A percentile compares a stretch with the other conserved stretches of the same genome.
phyloP scores from a whole-genome alignment of 805 yeast genomes.

The Starmerella floricola region DNA sequence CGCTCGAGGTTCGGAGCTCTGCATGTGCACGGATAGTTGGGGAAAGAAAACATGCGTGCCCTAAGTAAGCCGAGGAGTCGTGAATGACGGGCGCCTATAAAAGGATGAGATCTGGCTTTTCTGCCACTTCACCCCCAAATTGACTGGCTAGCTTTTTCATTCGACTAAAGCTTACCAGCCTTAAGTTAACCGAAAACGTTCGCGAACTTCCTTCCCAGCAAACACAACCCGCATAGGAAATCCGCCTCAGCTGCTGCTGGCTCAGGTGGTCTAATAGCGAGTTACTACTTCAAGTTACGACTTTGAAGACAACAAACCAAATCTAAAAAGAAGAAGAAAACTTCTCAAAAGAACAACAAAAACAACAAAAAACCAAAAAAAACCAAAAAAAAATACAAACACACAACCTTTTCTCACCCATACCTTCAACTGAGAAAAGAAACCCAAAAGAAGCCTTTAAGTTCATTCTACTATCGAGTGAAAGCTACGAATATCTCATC shows the following conservation, averaged over 20 bases:
- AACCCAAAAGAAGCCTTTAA: constrained; percentile 9
- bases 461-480: constrained; percentile 1
- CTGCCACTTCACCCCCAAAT: background rate
- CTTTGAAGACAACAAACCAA: constrained; percentile 13
- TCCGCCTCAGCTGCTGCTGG: constrained; percentile 34
- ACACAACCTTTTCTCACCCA: background rate
- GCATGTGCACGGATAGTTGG: background rate
- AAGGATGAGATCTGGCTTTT: too few relatives aligned
- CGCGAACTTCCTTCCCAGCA: constrained; percentile 33
- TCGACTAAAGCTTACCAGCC: constrained; percentile 9
- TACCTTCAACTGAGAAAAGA: background rate
- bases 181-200: constrained; percentile 27
- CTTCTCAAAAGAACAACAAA: constrained; percentile 21
- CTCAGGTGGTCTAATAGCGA: constrained; percentile 27
- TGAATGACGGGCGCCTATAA: too few relatives aligned
- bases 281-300: constrained; percentile 25
- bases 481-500: constrained; percentile 1
- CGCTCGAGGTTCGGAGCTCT: too few relatives aligned
- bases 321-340: constrained; percentile 22
- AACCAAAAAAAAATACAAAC: constrained; percentile 3
- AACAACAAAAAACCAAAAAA: constrained; percentile 14
- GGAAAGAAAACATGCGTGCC: background rate
- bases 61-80: background rate
- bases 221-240: constrained; percentile 34
- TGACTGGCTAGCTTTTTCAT: constrained; percentile 4